Conservation (phyloP, 1,284 basidiomycete genomes). For the Puccinia coronata region DNA sequence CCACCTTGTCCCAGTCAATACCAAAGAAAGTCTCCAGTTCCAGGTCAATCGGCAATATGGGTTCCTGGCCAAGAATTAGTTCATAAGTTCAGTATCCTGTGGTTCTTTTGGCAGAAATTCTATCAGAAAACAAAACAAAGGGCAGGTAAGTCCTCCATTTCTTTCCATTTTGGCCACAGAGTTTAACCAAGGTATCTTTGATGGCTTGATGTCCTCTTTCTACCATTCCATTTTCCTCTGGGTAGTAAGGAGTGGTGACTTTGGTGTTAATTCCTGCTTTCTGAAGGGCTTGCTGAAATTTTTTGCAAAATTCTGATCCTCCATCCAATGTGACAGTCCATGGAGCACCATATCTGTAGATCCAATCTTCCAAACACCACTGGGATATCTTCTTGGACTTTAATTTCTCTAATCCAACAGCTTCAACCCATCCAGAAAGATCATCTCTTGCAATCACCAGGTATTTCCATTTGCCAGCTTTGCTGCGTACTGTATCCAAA, state of each 20-base stretch:
- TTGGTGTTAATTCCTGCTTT: background rate
- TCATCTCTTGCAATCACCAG: conserved; percentile 18
- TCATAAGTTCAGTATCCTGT: conserved; percentile 8
- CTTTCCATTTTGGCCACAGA: background rate
- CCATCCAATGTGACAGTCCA: background rate
- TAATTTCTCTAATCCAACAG: background rate
- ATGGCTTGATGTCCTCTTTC: conserved; percentile 3
- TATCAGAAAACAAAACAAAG: background rate
- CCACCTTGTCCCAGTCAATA: background rate
- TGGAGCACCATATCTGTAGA: background rate
- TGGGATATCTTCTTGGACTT: background rate
- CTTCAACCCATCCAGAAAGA: conserved; percentile 29
- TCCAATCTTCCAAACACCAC: background rate
- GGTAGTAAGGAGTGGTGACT: background rate
- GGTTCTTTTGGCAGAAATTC: background rate
- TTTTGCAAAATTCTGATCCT: background rate
- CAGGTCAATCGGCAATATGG: background rate
- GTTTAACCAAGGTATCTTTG: background rate
- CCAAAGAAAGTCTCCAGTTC: conserved; percentile 2
- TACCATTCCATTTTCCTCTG: background rate
- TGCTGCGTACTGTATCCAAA: conserved; percentile 20
- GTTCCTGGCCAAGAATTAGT: background rate
- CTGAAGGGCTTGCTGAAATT: background rate
- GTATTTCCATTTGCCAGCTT: background rate
- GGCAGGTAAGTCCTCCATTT: background rate